A percentile compares a stretch with the other conserved stretches of the same genome.
Conservation (phyloP, 805 yeast genomes). For the Clavispora santaluciae region DNA sequence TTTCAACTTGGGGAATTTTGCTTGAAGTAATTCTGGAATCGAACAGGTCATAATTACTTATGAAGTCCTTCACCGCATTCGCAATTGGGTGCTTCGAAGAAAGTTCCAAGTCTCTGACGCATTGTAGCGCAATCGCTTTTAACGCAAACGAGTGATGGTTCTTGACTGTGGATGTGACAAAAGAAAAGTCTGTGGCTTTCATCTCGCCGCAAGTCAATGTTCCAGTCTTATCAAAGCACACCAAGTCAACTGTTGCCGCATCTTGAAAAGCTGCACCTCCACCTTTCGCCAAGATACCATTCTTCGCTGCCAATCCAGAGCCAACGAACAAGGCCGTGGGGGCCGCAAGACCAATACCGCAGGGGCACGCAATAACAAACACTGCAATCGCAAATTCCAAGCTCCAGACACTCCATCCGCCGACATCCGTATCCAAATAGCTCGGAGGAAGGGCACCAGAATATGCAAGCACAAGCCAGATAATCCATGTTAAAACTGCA, state of each 20-base stretch:
- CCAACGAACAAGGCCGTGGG: conserved; percentile 82
- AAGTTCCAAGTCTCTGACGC: conserved; percentile 54
- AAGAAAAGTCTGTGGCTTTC: conserved; percentile 47
- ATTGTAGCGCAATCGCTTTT: conserved; percentile 35
- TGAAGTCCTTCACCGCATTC: conserved; percentile 42
- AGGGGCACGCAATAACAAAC: conserved; percentile 80
- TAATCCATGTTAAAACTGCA: conserved; percentile 61
- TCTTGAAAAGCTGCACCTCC: conserved; percentile 83
- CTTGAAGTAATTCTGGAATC: conserved; percentile 17
- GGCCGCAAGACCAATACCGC: conserved; percentile 82
- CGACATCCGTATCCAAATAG: conserved; percentile 60
- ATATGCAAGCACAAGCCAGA: conserved; percentile 61
- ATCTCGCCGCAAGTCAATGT: conserved; percentile 68
- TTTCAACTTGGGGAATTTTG: conserved; percentile 45
- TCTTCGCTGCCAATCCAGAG: conserved; percentile 70
- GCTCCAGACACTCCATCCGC: conserved; percentile 78
- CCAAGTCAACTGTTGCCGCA: conserved; percentile 56
- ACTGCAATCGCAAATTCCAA: conserved; percentile 74
- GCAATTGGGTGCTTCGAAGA: conserved; percentile 70
- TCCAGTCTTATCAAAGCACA: conserved; percentile 78
- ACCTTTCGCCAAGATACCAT: conserved; percentile 72
- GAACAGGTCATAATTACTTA: conserved; percentile 1
- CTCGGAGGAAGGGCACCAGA: conserved; percentile 47
- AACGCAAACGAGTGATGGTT: conserved; percentile 13
- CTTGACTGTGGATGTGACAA: conserved; percentile 10